Evolutionary conservation across 2,329 filamentous ascomycete genomes (phyloP).

Genomic region (Hymenoscyphus scutula): DNA sequence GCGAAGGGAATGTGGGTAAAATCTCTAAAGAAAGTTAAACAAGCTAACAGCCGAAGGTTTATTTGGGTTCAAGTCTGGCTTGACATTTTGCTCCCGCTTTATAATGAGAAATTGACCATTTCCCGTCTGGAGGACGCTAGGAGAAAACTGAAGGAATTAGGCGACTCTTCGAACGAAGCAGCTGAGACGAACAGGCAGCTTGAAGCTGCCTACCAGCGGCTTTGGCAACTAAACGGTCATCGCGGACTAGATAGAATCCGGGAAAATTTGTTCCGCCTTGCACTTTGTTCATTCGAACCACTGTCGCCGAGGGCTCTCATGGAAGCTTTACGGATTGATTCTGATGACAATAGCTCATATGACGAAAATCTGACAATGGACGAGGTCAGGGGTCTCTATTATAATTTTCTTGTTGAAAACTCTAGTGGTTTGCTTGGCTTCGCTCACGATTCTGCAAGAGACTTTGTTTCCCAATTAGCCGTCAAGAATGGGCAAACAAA

Average conservation of each 20-base stretch:
- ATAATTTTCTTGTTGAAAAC: background rate
- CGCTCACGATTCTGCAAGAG: background rate
- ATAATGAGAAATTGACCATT: background rate
- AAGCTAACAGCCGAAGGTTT: background rate
- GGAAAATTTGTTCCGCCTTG: background rate
- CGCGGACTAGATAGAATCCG: background rate
- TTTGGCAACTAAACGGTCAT: background rate
- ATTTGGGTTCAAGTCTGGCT: background rate
- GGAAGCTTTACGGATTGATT: background rate
- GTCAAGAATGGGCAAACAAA: background rate
- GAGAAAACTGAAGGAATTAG: background rate
- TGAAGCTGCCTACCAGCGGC: background rate
- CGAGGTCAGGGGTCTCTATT: background rate
- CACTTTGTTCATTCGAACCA: background rate
- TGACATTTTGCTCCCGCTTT: background rate
- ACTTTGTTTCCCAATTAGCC: background rate
- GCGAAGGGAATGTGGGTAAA: background rate
- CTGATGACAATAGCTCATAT: background rate
- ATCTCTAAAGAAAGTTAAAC: background rate
- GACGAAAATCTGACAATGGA: background rate
- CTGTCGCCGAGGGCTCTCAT: background rate
- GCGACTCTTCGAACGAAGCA: background rate
- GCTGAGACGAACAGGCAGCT: too few relatives aligned
- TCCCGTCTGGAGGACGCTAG: background rate
- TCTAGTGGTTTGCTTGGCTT: background rate